Base-by-base conservation (phyloP, 768 basidiomycete genomes). In the Psilocybe cyanescens region DNA sequence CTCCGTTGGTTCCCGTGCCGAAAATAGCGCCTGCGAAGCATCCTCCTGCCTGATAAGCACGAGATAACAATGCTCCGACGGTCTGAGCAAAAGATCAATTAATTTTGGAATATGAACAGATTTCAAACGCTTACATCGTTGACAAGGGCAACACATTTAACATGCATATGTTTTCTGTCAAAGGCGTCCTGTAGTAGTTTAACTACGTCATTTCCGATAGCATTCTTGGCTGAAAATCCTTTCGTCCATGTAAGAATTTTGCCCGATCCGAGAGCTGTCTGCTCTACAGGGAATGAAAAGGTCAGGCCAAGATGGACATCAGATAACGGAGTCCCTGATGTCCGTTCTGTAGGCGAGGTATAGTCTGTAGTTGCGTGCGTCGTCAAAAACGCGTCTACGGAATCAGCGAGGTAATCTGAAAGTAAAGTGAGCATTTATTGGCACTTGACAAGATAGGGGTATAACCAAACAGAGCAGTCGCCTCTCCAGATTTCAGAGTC, bases 1-100 rank as follows among this genome's bases (percentile, higher is more conserved):
- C 97, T 31, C 97, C 97, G 71, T 99, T 99, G 4, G 97, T 99
- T 16, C 97, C 97, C 0, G 97, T 99, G 28, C 97, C 97, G 72
- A 99, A 99, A 69, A 99, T 99, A 57, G 90, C 90, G 50, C 90
- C 92, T 35, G 96, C 84, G 14, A 95, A 79, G 68, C 94, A 97
- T 5, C 92, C 92, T 17, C 97, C 97, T 3, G 88, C 85, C n/a
- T 91, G 92, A 72, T 99, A 99, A 8, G 95, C 92, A 49, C 94
- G 86, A 9, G 96, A 96, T 30, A 99, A 80, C 48, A 98, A 83
- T 5, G 97, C 93, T 31, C 97, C 97, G 24, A 98, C 97, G 19
- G 97, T 99, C 95, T 97, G 63, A 45, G 28, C 54, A 60, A 31
- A 7, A 50, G 30, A 28, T 49, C 33, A 17, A 45, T 58, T 45